A percentile compares a stretch with the other conserved stretches of the same genome.
These are phyloP conservation scores for Nothophytophthora sp. DNA, from an alignment of 352 stramenopile species.

Conservation along the genomic window DNA sequence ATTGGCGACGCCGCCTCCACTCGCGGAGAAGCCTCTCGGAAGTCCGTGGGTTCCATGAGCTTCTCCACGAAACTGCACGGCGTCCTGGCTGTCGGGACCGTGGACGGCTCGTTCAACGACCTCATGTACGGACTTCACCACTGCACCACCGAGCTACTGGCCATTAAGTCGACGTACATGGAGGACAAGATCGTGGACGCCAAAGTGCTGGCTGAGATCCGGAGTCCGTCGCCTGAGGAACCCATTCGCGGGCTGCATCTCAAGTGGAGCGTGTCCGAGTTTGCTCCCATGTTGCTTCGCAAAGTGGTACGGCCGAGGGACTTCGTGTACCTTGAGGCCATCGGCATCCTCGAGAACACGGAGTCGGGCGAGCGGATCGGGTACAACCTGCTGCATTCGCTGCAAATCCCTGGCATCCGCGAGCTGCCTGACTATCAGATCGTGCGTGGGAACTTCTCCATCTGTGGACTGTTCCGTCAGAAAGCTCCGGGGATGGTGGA, in stretches of 20 bases:
- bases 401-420: slow-evolving; percentile 37
- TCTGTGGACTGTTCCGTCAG: slow-evolving; percentile 35
- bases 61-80: slow-evolving; percentile 35
- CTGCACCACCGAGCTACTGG: slow-evolving; percentile 47
- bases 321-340: slow-evolving; percentile 57
- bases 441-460: slow-evolving; percentile 36
- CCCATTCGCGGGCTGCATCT: slow-evolving; percentile 57
- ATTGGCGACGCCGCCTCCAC: slow-evolving; percentile 11
- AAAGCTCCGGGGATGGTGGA: slow-evolving; percentile 22
- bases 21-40: slow-evolving; percentile 4
- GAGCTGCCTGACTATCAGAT: slow-evolving; percentile 37
- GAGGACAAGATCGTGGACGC: slow-evolving; percentile 52
- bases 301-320: slow-evolving; percentile 48
- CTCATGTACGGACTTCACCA: slow-evolving; percentile 61
- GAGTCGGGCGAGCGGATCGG: slow-evolving; percentile 39
- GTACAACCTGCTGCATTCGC: slow-evolving; percentile 55
- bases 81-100: slow-evolving; percentile 24
- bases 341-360: slow-evolving; percentile 33
- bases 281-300: slow-evolving; percentile 18
- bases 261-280: slow-evolving; percentile 60
- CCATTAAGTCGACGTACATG: slow-evolving; percentile 55
- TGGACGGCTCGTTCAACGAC: slow-evolving; percentile 48
- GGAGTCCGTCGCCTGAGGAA: slow-evolving; percentile 28
- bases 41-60: slow-evolving; percentile 31
- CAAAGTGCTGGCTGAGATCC: slow-evolving; percentile 39